Conservation (phyloP, 2,329 filamentous ascomycete species). For the Dactylella cylindrospora region DNA sequence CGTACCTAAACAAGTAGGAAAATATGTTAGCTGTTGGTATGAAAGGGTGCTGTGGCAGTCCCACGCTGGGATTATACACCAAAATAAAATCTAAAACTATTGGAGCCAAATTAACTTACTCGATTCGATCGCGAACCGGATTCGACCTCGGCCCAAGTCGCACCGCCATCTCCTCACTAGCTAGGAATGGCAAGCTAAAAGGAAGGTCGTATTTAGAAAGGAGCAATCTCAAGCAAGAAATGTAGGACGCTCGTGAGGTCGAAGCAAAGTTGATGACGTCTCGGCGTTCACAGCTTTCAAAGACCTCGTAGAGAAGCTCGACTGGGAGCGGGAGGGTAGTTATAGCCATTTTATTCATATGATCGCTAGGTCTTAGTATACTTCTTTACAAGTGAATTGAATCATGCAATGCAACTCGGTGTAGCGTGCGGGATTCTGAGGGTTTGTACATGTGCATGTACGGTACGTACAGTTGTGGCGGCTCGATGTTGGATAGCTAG, state of each 20-base stretch:
- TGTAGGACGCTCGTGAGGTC: constrained; percentile 8
- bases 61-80: not conserved
- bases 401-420: too few relatives aligned
- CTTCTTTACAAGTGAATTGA: too few relatives aligned
- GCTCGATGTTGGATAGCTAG: too few relatives aligned
- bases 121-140: not conserved
- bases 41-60: too few relatives aligned
- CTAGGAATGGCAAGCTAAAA: constrained; percentile 8
- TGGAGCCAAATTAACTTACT: too few relatives aligned
- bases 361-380: too few relatives aligned
- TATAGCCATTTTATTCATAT: too few relatives aligned
- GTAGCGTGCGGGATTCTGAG: too few relatives aligned
- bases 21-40: constrained; percentile 2
- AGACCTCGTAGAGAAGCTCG: constrained; percentile 17
- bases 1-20: constrained; percentile 8
- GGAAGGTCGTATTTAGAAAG: not conserved
- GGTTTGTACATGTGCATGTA: too few relatives aligned
- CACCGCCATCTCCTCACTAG: not conserved
- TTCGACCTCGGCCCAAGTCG: not conserved
- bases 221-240: not conserved
- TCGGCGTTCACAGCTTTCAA: not conserved
- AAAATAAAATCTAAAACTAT: not conserved
- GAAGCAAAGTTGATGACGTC: constrained; percentile 11
- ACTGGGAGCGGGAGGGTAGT: constrained; percentile 8
- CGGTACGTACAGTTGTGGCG: too few relatives aligned